A percentile compares a stretch with the other conserved stretches of the same genome.
Evolutionary conservation across 108 stramenopile genomes (phyloP).

Genomic region (Fragilariopsis cylindrus): DNA sequence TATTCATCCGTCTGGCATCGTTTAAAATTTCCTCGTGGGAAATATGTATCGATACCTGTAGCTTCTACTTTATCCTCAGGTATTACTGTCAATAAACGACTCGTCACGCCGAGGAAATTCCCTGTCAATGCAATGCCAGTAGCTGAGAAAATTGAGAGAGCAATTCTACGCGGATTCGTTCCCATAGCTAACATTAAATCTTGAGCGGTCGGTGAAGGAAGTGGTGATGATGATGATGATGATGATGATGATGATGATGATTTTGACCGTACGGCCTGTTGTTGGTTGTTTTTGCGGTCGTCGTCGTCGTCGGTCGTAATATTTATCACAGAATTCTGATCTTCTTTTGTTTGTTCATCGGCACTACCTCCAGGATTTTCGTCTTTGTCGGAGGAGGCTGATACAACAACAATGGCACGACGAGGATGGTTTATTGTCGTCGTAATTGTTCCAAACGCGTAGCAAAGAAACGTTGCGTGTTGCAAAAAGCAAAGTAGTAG

Average conservation of each 20-base stretch:
- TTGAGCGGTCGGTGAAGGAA: not conserved
- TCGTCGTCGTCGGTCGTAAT: no score
- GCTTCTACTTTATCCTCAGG: conserved; percentile 64
- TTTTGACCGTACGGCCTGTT: no score
- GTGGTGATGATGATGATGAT: no score
- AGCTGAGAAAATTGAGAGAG: conserved; percentile 44
- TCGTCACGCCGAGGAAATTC: conserved; percentile 74
- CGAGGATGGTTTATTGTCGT: not conserved
- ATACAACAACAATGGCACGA: not conserved
- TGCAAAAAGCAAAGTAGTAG: no score
- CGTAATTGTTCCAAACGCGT: no score
- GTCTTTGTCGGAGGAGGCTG: not conserved
- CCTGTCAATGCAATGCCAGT: conserved; percentile 65
- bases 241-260: no score
- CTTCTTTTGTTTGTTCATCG: no score
- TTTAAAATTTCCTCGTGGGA: conserved; percentile 69
- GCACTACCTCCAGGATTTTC: not conserved
- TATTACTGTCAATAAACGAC: conserved; percentile 43
- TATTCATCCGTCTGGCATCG: conserved; percentile 53
- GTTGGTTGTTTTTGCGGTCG: no score
- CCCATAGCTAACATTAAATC: conserved; percentile 67
- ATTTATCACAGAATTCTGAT: no score
- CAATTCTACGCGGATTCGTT: conserved; percentile 64
- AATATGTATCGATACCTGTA: conserved; percentile 63
- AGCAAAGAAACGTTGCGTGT: no score